phyloP scores from a whole-genome alignment of 83 land plant species.

The Isoetes engelmannii region DNA sequence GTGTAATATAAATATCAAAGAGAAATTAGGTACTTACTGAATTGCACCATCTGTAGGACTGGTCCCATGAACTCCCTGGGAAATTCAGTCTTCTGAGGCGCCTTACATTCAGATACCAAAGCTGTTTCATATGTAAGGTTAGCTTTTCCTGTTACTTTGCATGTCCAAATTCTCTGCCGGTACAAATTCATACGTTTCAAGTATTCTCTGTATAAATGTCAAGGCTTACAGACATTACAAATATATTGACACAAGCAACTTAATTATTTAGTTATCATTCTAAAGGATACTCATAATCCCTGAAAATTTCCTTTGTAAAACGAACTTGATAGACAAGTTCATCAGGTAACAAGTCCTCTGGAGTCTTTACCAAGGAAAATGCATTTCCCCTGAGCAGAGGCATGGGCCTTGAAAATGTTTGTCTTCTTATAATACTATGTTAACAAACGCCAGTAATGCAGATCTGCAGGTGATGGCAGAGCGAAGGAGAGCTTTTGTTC shows the following conservation, averaged over 20 bases:
- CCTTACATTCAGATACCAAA: constrained; percentile 2
- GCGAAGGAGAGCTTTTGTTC: too few relatives aligned
- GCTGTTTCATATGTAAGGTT: constrained; percentile 4
- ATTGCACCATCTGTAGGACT: constrained; percentile 5
- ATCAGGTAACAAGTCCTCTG: constrained; percentile 10
- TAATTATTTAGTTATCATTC: not conserved
- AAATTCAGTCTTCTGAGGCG: not conserved
- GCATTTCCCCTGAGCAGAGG: constrained; percentile 1
- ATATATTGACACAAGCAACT: not conserved
- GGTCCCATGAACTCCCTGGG: constrained; percentile 12
- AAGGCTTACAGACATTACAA: not conserved
- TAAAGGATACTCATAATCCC: constrained; percentile 7
- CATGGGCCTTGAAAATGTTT: not conserved
- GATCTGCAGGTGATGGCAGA: too few relatives aligned
- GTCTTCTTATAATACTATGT: too few relatives aligned
- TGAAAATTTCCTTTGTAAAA: constrained; percentile 10
- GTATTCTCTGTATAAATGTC: constrained; percentile 9
- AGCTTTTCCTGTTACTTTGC: constrained; percentile 2
- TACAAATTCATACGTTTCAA: constrained; percentile 9
- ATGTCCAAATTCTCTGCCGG: constrained; percentile 3
- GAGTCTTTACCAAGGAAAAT: constrained; percentile 3
- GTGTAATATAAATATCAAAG: not conserved
- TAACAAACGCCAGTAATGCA: too few relatives aligned
- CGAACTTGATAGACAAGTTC: constrained; percentile 5
- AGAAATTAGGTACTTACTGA: not conserved